A percentile compares a stretch with the other conserved stretches of the same genome.
Evolutionary conservation across 1,284 basidiomycete species (phyloP).

Genomic region (Marasmius oreades): DNA sequence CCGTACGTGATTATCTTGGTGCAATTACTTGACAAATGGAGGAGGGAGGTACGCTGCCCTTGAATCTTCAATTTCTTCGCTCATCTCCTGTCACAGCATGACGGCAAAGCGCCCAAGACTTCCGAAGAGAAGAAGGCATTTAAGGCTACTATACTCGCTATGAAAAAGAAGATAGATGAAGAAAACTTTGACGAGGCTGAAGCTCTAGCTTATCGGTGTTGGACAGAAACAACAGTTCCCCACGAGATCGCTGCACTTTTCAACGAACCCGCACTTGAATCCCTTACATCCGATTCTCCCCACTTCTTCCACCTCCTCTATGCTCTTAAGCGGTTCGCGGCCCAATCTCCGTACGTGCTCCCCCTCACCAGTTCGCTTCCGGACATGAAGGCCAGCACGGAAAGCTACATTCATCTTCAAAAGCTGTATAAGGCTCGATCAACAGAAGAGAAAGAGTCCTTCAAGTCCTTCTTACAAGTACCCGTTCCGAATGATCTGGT

Average conservation of each 20-base stretch:
- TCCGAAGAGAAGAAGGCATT: conserved; percentile 77
- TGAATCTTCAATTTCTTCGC: not conserved
- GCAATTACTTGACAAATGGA: conserved; percentile 81
- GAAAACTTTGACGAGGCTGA: conserved; percentile 97
- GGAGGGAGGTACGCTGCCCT: conserved; percentile 50
- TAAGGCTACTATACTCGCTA: conserved; percentile 57
- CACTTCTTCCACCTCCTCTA: conserved; percentile 88
- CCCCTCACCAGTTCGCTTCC: conserved; percentile 71
- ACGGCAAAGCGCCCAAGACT: conserved; percentile 58
- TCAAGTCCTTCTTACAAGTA: conserved; percentile 44
- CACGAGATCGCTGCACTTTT: conserved; percentile 66
- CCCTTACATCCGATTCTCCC: conserved; percentile 37
- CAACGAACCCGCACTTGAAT: conserved; percentile 49
- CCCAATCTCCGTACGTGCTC: conserved; percentile 42
- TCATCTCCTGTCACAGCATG: conserved; percentile 44
- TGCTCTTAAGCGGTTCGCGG: conserved; percentile 64
- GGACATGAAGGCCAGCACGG: conserved; percentile 94
- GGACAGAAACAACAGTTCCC: conserved; percentile 68
- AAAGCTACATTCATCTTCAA: conserved; percentile 79
- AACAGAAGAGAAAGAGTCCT: conserved; percentile 60
- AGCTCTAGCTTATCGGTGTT: conserved; percentile 75
- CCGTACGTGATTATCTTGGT: conserved; percentile 88
- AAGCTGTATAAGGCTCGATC: conserved; percentile 72
- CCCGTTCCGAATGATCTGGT: conserved; percentile 54
- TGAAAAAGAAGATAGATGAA: conserved; percentile 77